These are phyloP conservation scores for Talaromyces stipitatus DNA, from an alignment of 495 filamentous ascomycete species.

Conservation along the genomic window DNA sequence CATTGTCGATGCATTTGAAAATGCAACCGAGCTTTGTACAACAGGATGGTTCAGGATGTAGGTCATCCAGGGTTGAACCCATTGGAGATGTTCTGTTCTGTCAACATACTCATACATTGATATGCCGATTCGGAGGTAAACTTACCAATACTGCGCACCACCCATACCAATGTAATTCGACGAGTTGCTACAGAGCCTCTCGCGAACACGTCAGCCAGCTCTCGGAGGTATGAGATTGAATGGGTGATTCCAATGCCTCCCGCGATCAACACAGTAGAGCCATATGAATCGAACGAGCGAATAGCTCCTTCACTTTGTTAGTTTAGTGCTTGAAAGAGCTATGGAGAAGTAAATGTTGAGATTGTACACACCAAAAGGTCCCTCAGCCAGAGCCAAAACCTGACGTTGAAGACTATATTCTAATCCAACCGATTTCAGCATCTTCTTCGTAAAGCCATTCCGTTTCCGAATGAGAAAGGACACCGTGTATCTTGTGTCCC, in stretches of 20 bases:
- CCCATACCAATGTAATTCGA: slow-evolving; percentile 32
- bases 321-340: background rate
- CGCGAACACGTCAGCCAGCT: slow-evolving; percentile 36
- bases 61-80: slow-evolving; percentile 39
- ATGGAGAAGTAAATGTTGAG: background rate
- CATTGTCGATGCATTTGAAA: slow-evolving; percentile 8
- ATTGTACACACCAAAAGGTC: slow-evolving; percentile 41
- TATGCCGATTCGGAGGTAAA: background rate
- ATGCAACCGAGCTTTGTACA: slow-evolving; percentile 5
- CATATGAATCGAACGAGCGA: slow-evolving; percentile 43
- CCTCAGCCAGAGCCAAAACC: slow-evolving; percentile 44
- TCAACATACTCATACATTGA: background rate
- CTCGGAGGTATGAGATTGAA: slow-evolving; percentile 45
- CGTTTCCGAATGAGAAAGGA: slow-evolving; percentile 47
- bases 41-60: slow-evolving; percentile 29
- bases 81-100: slow-evolving; percentile 29
- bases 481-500: slow-evolving; percentile 29
- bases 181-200: slow-evolving; percentile 34
- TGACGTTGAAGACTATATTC: slow-evolving; percentile 31
- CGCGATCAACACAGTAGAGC: slow-evolving; percentile 47
- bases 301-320: slow-evolving; percentile 28
- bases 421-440: slow-evolving; percentile 37
- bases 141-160: slow-evolving; percentile 32
- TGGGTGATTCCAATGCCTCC: slow-evolving; percentile 56
- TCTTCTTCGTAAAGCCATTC: slow-evolving; percentile 44